These are phyloP conservation scores for Geotrichum cucujoidarum DNA, from an alignment of 1,139 yeast genomes.

Conservation along the genomic window DNA sequence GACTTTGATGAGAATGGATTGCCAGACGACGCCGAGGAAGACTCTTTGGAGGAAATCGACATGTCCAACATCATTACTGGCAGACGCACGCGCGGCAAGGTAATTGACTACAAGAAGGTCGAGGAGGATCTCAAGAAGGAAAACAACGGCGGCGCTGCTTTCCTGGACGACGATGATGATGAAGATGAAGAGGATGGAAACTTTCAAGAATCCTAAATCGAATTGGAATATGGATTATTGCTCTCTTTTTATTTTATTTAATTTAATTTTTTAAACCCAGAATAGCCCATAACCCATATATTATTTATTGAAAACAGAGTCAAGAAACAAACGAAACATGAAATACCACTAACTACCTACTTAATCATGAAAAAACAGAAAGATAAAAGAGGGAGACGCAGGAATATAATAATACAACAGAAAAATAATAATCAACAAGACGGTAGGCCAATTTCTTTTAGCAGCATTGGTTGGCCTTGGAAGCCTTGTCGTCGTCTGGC, in stretches of 20 bases:
- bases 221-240: neutral
- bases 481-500: conserved; percentile 70
- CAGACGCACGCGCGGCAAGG: conserved; percentile 86
- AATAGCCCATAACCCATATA: neutral
- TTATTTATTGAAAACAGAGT: conserved; percentile 6
- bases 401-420: conserved; percentile 5
- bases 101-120: conserved; percentile 82
- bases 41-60: conserved; percentile 79
- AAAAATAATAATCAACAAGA: conserved; percentile 14
- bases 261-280: too few species aligned
- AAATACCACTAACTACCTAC: conserved; percentile 7
- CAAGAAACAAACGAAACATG: neutral
- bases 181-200: conserved; percentile 38
- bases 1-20: conserved; percentile 30
- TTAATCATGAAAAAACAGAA: conserved; percentile 6
- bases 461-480: conserved; percentile 58
- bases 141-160: conserved; percentile 36
- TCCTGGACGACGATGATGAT: conserved; percentile 38
- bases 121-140: conserved; percentile 58
- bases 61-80: conserved; percentile 80
- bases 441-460: conserved; percentile 19
- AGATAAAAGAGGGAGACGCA: conserved; percentile 3
- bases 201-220: conserved; percentile 28
- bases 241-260: conserved; percentile 1
- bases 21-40: conserved; percentile 54